Base-by-base conservation (phyloP, 352 stramenopile species). In the Halophytophthora polymorphica region DNA sequence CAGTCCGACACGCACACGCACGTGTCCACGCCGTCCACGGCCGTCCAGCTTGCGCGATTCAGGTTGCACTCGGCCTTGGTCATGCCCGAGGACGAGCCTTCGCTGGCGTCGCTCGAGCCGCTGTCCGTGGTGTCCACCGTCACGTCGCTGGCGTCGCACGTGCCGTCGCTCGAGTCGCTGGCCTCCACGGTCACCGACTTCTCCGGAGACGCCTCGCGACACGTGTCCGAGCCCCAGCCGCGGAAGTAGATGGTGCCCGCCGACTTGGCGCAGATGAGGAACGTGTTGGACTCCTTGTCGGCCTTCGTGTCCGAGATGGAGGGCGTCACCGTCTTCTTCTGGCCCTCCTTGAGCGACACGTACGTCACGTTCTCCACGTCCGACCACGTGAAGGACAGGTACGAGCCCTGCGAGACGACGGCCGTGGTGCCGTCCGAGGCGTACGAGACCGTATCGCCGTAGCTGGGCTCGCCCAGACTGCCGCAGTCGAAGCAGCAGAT, bases 401-500 rank as follows among this genome's bases (percentile, higher is more conserved):
- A 85, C 38, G 50, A 75, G 34, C 79, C 79, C 7, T 62, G 66
- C 25, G 64, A 66, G n/a, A 84, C 61, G 12, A 74, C 44, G 1
- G 77, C 74, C 19, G 79, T 88, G 0, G 73, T 61, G 22, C 79
- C 79, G 52, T 90, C 76, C 31, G 45, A 36, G 5, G 38, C 60
- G 45, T 70, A 73, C 42, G 59, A 64, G 33, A 77, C 33, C 3
- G 63, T 65, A 40, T 68, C 58, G 13, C 56, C 53, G n/a, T 67
- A 73, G 41, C 45, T 35, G 10, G 68, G 68, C n/a, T 60, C 51
- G 13, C 71, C 71, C 45, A 75, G 64, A 8, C 56, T 62, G 13
- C 71, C 69, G 64, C 79, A 90, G 55, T 84, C 68, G 61, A 82
- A 90, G 70, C 79, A 90, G 56, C 79, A 90, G 19, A 90, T 68